Evolutionary conservation across 202 grass and related monocot genomes (phyloP), one percentile per base, ranked within the genome.

Genomic region (Digitaria exilis): DNA sequence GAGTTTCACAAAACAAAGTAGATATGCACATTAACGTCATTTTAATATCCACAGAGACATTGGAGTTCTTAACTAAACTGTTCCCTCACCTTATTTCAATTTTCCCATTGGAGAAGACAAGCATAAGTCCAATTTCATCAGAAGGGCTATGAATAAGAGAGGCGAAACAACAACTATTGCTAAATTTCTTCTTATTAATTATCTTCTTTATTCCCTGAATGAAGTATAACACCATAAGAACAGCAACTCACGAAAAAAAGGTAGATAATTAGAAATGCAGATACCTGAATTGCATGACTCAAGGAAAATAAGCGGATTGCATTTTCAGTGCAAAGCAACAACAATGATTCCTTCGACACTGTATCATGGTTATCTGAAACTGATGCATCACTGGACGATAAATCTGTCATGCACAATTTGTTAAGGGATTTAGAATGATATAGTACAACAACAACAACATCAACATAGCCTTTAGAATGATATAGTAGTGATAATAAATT

Each of bases 291-390:
- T 43, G 81, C 86, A 77, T 94, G 86, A 68, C 78, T 88, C 76
- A 90, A 84, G 71, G 91, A 93, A 92, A 94, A 99, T 64, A 94
- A 73, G 39, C 88, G 91, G 48, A 99, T 64, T n/a, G 96, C 91
- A 84, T 99, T 91, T 96, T 92, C 93, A 50, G 91, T 92, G 82
- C 96, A 99, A 90, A 99, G 87, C 51, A 99, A 78, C 65, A 99
- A 55, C 56, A 91, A 76, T 34, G 83, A 75, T 66, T 96, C 82
- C 78, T 86, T 94, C 7, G 81, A 91, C 81, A 42, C 2, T 51
- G 77, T 83, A 69, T 87, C 81, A 12, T 86, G 88, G 64, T 77
- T 89, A 68, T 89, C 68, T 81, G 78, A 88, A 75, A 71, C 56
- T 59, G 44, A 54, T 78, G 44, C 60, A 58, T 83, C 87, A 45